These are phyloP conservation scores for Macrophomina tecta DNA, from an alignment of 2,329 filamentous ascomycete species.

Conservation along the genomic window DNA sequence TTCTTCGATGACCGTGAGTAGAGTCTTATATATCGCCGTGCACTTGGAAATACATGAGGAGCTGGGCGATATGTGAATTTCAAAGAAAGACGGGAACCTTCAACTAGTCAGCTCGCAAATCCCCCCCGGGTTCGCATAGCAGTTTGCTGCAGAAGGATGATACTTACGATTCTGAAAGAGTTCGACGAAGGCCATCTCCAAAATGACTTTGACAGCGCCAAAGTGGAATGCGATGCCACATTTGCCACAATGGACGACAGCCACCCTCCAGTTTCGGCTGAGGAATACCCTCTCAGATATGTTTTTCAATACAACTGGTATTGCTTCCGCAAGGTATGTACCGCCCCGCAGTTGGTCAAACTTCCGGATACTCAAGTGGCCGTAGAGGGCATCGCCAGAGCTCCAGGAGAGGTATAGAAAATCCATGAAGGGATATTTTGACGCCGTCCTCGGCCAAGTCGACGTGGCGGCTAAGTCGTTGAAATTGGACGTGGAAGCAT, in stretches of 20 bases:
- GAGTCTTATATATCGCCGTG: no score
- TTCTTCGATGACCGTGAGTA: conserved; percentile 16
- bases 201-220: background rate
- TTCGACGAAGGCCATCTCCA: conserved; percentile 6
- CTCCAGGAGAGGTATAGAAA: conserved; percentile 10
- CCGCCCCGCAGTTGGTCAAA: no score
- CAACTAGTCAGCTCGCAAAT: no score
- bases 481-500: background rate
- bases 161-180: background rate
- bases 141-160: no score
- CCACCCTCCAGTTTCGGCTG: background rate
- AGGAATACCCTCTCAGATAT: background rate
- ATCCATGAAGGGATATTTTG: conserved; percentile 9
- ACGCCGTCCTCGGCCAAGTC: conserved; percentile 8
- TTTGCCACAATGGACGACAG: conserved; percentile 4
- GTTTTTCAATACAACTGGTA: conserved; percentile 7
- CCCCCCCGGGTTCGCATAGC: no score
- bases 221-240: background rate
- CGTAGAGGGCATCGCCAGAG: background rate
- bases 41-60: no score
- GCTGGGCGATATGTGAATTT: no score
- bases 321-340: background rate
- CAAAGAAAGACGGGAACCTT: no score
- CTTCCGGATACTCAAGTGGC: background rate
- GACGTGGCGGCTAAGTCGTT: background rate